Evolutionary conservation across 139 green algal genomes (phyloP).

Genomic region (Asterochloris erici): DNA sequence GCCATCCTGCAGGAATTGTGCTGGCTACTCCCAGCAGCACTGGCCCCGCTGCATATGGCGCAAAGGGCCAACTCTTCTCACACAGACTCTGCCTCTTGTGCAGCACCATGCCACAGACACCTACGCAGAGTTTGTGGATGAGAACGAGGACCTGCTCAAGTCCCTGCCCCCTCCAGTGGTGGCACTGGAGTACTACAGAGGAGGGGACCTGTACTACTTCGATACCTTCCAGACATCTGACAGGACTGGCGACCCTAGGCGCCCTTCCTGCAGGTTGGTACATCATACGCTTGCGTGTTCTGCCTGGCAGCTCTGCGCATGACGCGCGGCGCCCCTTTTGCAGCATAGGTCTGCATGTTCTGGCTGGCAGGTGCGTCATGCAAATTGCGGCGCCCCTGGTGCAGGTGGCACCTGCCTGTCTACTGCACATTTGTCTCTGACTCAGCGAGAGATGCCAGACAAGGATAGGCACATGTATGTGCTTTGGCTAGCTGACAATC

Average conservation of each 20-base stretch:
- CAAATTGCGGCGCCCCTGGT: too few relatives aligned
- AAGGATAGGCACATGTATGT: too few relatives aligned
- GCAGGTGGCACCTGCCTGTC: too few relatives aligned
- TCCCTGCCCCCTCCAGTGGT: constrained; percentile 80
- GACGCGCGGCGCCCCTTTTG: neutral
- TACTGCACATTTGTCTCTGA: too few relatives aligned
- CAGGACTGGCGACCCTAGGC: constrained; percentile 13
- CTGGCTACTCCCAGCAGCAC: too few relatives aligned
- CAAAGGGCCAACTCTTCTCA: too few relatives aligned
- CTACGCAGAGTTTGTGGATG: constrained; percentile 73
- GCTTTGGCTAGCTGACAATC: too few relatives aligned
- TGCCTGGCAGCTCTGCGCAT: too few relatives aligned
- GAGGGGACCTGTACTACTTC: constrained; percentile 82
- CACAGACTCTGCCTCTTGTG: neutral
- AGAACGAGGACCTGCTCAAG: constrained; percentile 71
- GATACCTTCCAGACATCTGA: constrained; percentile 63
- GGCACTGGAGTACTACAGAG: constrained; percentile 90
- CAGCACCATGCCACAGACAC: constrained; percentile 88
- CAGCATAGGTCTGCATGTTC: neutral
- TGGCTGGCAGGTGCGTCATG: too few relatives aligned
- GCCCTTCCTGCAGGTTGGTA: constrained; percentile 44
- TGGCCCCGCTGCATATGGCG: too few relatives aligned
- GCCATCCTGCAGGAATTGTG: too few relatives aligned
- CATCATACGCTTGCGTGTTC: neutral
- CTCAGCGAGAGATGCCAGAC: too few relatives aligned